phyloP scores from a whole-genome alignment of 1,284 basidiomycete species.

The Apiotrichum mycotoxinovorans region DNA sequence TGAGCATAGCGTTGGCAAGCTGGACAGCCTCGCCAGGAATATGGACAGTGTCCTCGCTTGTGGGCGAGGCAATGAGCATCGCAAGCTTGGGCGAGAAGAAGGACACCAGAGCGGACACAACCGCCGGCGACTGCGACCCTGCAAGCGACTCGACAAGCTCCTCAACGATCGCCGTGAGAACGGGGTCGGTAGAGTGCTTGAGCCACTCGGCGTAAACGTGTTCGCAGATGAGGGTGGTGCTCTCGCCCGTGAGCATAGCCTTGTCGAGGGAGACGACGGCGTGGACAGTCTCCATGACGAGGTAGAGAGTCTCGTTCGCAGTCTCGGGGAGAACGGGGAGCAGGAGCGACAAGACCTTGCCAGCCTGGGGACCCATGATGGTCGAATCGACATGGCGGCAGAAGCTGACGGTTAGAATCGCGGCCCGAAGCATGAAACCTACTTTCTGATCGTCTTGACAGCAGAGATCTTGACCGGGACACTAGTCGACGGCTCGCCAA shows the following conservation, averaged over 20 bases:
- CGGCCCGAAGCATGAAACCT: constrained; percentile 25
- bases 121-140: constrained; percentile 49
- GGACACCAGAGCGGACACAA: constrained; percentile 58
- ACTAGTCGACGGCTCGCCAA: constrained; percentile 67
- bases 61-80: constrained; percentile 58
- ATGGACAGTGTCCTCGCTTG: constrained; percentile 65
- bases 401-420: constrained; percentile 43
- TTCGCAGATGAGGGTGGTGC: constrained; percentile 62
- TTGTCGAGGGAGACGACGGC: constrained; percentile 72
- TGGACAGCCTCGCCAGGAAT: constrained; percentile 71
- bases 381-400: constrained; percentile 54
- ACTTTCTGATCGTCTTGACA: constrained; percentile 88
- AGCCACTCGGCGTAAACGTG: constrained; percentile 74
- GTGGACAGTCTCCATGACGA: constrained; percentile 80
- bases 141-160: constrained; percentile 75
- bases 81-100: constrained; percentile 69
- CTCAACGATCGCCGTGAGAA: constrained; percentile 78
- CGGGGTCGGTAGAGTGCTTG: constrained; percentile 81
- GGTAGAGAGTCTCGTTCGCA: constrained; percentile 82
- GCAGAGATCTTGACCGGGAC: constrained; percentile 90
- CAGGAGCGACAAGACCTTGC: constrained; percentile 73
- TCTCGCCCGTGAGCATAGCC: constrained; percentile 63
- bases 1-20: constrained; percentile 65
- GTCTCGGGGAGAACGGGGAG: constrained; percentile 76
- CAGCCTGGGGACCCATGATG: constrained; percentile 61